Percentiles rank a stretch among this genome's conserved stretches.
Conservation (phyloP, 1,284 basidiomycete species). For the Boletellus sp. region DNA sequence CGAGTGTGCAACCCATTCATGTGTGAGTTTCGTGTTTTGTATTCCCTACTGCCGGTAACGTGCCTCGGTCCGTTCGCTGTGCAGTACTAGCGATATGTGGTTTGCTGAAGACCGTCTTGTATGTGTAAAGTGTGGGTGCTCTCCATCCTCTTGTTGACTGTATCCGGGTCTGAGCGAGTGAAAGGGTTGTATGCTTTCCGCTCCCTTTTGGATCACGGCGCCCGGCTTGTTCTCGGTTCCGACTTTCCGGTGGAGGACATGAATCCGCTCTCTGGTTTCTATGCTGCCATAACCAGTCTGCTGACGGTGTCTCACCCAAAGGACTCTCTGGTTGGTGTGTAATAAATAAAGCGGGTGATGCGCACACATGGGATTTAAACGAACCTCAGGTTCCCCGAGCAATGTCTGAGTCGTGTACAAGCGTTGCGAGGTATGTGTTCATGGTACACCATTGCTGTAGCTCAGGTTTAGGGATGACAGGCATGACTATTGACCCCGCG, state of each 20-base stretch:
- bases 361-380: background rate
- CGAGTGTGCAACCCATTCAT: conserved; percentile 87
- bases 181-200: conserved; percentile 87
- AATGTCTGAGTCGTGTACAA: conserved; percentile 73
- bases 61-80: background rate
- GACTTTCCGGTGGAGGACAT: conserved; percentile 87
- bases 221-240: conserved; percentile 71
- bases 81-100: conserved; percentile 83
- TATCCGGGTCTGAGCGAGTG: conserved; percentile 72
- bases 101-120: conserved; percentile 82
- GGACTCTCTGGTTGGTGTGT: conserved; percentile 78
- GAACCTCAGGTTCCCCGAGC: conserved; percentile 68
- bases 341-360: background rate
- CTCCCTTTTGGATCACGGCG: conserved; percentile 59
- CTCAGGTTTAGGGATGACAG: conserved; percentile 26
- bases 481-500: conserved; percentile 78
- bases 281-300: conserved; percentile 81
- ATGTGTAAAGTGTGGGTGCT: conserved; percentile 18
- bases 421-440: conserved; percentile 55
- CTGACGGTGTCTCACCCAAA: conserved; percentile 75
- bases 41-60: background rate
- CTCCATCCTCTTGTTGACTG: background rate
- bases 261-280: conserved; percentile 77
- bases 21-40: conserved; percentile 47
- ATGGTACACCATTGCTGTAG: conserved; percentile 19